Evolutionary conservation across 768 basidiomycete species (phyloP).

Genomic region (Strobilomyces dryophilus): DNA sequence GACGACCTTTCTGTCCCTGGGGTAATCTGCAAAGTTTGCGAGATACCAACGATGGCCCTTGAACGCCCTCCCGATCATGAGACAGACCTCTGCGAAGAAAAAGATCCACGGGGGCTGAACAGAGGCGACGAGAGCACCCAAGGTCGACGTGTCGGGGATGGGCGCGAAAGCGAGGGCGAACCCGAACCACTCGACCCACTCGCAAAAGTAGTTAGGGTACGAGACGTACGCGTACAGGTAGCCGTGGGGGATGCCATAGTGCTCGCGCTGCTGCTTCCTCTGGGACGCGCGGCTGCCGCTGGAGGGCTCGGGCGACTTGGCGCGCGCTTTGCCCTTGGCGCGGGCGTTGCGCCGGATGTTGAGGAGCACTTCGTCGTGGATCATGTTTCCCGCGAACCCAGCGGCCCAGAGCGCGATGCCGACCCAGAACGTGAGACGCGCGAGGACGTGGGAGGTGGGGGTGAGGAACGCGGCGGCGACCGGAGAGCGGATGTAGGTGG

Average conservation of each 20-base stretch:
- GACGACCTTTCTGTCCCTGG: constrained; percentile 68
- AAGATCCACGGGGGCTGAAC: constrained; percentile 78
- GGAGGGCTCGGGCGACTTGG: constrained; percentile 23
- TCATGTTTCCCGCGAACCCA: constrained; percentile 77
- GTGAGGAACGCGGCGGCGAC: constrained; percentile 42
- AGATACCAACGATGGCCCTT: constrained; percentile 88
- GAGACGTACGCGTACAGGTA: constrained; percentile 74
- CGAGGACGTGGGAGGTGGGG: constrained; percentile 14
- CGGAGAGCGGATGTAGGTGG: constrained; percentile 63
- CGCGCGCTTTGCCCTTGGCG: constrained; percentile 30
- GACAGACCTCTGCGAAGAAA: constrained; percentile 59
- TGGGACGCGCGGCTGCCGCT: constrained; percentile 16
- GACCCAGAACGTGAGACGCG: constrained; percentile 49
- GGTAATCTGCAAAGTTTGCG: constrained; percentile 74
- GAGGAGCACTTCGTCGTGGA: constrained; percentile 88
- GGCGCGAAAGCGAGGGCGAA: constrained; percentile 76
- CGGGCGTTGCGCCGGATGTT: constrained; percentile 67
- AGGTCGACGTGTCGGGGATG: constrained; percentile 31
- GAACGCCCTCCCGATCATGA: constrained; percentile 81
- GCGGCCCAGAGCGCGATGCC: constrained; percentile 64
- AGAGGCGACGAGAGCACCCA: constrained; percentile 42
- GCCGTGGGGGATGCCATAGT: constrained; percentile 81
- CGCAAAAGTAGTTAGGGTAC: constrained; percentile 91
- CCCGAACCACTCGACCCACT: constrained; percentile 93
- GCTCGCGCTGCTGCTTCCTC: constrained; percentile 33